Evolutionary conservation across 2,329 filamentous ascomycete species (phyloP).

Genomic region (Penicillium sp.): DNA sequence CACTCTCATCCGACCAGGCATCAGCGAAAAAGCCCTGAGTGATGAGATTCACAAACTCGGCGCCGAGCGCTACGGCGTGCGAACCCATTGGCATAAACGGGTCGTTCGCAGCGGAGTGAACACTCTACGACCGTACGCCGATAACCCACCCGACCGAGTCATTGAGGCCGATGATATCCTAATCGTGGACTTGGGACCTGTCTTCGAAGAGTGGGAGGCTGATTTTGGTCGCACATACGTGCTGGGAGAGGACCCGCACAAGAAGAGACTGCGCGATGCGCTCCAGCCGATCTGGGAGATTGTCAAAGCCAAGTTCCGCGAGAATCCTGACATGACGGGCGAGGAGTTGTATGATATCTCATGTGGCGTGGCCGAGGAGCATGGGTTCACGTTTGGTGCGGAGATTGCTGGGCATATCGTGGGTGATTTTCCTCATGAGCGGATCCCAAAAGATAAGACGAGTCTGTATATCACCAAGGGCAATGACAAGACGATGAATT

Average conservation of each 20-base stretch:
- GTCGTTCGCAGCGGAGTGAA: constrained; percentile 54
- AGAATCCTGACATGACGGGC: constrained; percentile 50
- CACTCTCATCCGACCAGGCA: constrained; percentile 49
- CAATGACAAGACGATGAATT: constrained; percentile 46
- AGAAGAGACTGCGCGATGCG: constrained; percentile 48
- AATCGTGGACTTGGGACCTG: constrained; percentile 55
- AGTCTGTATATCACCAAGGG: constrained; percentile 50
- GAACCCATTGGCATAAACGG: constrained; percentile 57
- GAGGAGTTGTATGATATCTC: constrained; percentile 51
- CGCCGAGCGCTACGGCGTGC: constrained; percentile 45
- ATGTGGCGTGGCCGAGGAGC: constrained; percentile 37
- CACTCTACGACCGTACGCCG: constrained; percentile 50
- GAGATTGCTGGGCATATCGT: constrained; percentile 53
- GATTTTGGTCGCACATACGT: constrained; percentile 58
- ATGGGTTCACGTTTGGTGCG: constrained; percentile 50
- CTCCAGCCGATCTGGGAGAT: constrained; percentile 51
- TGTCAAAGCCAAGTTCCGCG: constrained; percentile 45
- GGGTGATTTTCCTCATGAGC: constrained; percentile 54
- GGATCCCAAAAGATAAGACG: constrained; percentile 52
- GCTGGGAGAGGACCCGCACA: constrained; percentile 50
- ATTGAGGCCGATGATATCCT: constrained; percentile 54
- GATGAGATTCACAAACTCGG: constrained; percentile 52
- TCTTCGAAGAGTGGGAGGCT: constrained; percentile 57
- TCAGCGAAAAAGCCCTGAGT: constrained; percentile 52
- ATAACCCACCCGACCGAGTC: constrained; percentile 53